Evolutionary conservation across 2,329 filamentous ascomycete species (phyloP), one percentile per base, ranked within the genome.

Genomic region (Neopestalotiopsis sp.): DNA sequence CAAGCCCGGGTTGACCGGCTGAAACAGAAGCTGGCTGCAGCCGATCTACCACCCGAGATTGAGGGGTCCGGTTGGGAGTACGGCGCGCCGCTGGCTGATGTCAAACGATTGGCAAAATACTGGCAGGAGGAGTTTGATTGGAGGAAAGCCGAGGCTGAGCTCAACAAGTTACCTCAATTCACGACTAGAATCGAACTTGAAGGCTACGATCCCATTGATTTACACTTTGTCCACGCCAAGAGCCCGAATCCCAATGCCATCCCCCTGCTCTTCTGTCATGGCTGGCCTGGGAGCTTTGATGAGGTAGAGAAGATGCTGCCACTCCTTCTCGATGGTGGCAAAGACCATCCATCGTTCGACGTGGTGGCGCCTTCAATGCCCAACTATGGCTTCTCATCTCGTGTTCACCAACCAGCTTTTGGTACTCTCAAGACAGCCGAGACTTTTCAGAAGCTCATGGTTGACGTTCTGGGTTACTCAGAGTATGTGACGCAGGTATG

Each of bases 131-230:
- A 86, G 74, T 81, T 76, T 70, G 86, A 92, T 76, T 93, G 90
- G 90, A 84, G 88, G 40, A 80, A 81, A 45, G 84, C 85, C 24
- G 90, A 93, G 77, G 78, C 81, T 4, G 81, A 83, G 61, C 76
- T 93, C 12, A 93, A 93, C 74, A 69, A 84, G 38, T 77, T 91
- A 6, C 86, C 89, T 0, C 89, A 93, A 64, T 92, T 85, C 78
- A 84, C 80, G 1, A 86, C 85, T 0, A 75, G 74, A 1, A 80
- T 92, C 7, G 72, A 81, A 0, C 84, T 91, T 0, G 83, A 88
- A 12, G 89, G 86, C 0, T 92, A 90, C 72, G 89, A 71, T 28
- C 80, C 84, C 0, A 75, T 92, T 63, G 82, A 89, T 42, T 81
- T 93, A 3, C 91, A 93, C 78, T 92, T 90, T 75, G 77, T 93